Base-by-base conservation (phyloP, 805 yeast species). In the Ogataea naganishii region DNA sequence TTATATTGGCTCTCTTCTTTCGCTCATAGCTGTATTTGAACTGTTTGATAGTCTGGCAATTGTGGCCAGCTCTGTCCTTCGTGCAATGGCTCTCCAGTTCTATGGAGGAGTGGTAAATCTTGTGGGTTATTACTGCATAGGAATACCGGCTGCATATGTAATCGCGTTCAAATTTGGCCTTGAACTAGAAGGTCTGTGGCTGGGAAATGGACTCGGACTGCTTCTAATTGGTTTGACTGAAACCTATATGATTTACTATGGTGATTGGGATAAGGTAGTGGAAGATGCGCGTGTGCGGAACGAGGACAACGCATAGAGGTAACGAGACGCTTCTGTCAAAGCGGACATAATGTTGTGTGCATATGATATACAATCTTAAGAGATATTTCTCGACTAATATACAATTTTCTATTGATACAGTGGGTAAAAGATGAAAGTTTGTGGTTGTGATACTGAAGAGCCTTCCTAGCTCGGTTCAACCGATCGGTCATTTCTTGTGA, bases 81-180 rank as follows among this genome's bases (percentile, higher is more conserved):
- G 94, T 36, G 86, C 88, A 2, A 78, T 79, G 49, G 94, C 89
- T 0, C 58, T 75, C 26, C 94, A 83, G 49, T 68, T 65, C 28
- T 63, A 80, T 26, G 94, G 94, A 3, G 84, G 89, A 0, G 40
- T 69, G 9, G 59, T 82, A 29, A 83, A 81, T 43, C 60, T 83
- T 26, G 46, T 79, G n/a, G 69, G 78, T 0, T 83, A 83, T 53
- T 83, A 83, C 50, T 63, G 67, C 3, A 56, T 80, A 37, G 88
- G 84, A 1, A 60, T 81, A 23, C 94, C 94, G 0, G 40, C 76
- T 21, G 80, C 84, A 0, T 56, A 75, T 18, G 41, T 67, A 12
- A 56, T 81, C n/a, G 73, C 83, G 10, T 72, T 72, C 41, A 45
- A 51, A 7, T 53, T 56, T 11, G 62, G 62, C 14, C 46, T 69